These are phyloP conservation scores for Metarhizium sp. DNA, from an alignment of 2,329 filamentous ascomycete genomes.

Conservation along the genomic window DNA sequence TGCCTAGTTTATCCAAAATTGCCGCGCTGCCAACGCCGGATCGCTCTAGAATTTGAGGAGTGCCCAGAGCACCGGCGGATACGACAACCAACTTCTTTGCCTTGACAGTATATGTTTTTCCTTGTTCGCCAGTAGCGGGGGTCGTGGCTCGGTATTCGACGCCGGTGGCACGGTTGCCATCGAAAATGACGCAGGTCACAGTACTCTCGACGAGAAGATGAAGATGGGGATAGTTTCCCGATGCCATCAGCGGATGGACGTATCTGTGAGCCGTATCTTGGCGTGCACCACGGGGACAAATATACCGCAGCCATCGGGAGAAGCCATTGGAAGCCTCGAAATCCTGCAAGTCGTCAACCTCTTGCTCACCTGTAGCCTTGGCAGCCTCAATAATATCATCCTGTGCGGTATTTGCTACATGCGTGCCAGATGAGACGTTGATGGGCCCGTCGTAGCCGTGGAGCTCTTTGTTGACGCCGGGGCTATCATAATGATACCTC, in stretches of 20 bases:
- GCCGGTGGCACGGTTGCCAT: constrained; percentile 42
- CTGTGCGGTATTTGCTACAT: constrained; percentile 27
- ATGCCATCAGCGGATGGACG: constrained; percentile 19
- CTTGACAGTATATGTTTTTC: constrained; percentile 11
- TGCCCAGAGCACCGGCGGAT: constrained; percentile 39
- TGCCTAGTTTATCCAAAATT: constrained; percentile 35
- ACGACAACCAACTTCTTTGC: constrained; percentile 21
- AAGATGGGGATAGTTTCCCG: constrained; percentile 41
- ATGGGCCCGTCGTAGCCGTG: constrained; percentile 49
- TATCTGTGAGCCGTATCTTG: constrained; percentile 49
- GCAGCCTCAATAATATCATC: constrained; percentile 41
- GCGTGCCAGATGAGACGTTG: constrained; percentile 42
- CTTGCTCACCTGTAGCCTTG: constrained; percentile 29
- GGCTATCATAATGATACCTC: constrained; percentile 34
- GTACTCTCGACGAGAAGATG: constrained; percentile 49
- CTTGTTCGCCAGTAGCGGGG: constrained; percentile 4
- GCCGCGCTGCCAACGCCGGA: constrained; percentile 49
- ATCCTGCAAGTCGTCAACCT: constrained; percentile 44
- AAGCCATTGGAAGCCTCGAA: constrained; percentile 29
- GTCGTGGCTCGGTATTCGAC: constrained; percentile 46
- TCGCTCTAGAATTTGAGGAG: constrained; percentile 48
- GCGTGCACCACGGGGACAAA: constrained; percentile 38
- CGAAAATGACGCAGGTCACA: constrained; percentile 45
- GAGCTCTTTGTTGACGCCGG: constrained; percentile 26
- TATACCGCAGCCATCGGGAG: constrained; percentile 27